Percentiles rank a stretch among this genome's conserved stretches.
Conservation (phyloP, 2,329 filamentous ascomycete genomes). For the Rhynchosporium agropyri region DNA sequence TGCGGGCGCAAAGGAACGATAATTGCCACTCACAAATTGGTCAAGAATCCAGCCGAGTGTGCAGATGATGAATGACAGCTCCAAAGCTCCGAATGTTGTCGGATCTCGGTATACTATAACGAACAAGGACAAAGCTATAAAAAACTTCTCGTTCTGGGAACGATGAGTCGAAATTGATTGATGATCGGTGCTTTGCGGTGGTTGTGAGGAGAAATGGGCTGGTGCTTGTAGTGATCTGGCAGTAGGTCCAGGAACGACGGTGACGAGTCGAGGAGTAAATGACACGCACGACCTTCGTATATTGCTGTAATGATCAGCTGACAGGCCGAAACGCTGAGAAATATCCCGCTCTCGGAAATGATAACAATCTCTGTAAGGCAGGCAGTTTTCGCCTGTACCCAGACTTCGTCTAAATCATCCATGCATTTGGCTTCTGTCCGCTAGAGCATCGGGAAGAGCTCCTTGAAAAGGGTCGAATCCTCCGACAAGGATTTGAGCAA, state of each 20-base stretch:
- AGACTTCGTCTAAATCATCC: slow-evolving; percentile 47
- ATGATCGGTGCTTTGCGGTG: slow-evolving; percentile 73
- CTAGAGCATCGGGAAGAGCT: slow-evolving; percentile 67
- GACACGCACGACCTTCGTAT: slow-evolving; percentile 67
- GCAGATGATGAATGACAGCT: slow-evolving; percentile 72
- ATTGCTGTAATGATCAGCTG: slow-evolving; percentile 83
- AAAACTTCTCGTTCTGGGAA: slow-evolving; percentile 75
- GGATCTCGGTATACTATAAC: slow-evolving; percentile 72
- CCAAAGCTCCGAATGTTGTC: slow-evolving; percentile 56
- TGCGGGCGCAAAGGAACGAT: not conserved
- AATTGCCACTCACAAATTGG: slow-evolving; percentile 28
- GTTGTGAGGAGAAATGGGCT: slow-evolving; percentile 79
- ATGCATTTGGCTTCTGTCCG: slow-evolving; percentile 51
- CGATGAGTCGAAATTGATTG: slow-evolving; percentile 84
- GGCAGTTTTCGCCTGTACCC: slow-evolving; percentile 59
- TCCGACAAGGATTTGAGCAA: slow-evolving; percentile 79
- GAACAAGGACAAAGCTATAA: slow-evolving; percentile 69
- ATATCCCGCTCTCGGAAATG: slow-evolving; percentile 77
- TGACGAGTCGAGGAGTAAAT: slow-evolving; percentile 72
- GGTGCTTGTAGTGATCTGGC: slow-evolving; percentile 83
- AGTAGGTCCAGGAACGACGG: slow-evolving; percentile 77
- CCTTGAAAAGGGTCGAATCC: slow-evolving; percentile 87
- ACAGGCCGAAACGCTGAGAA: slow-evolving; percentile 75
- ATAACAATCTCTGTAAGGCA: slow-evolving; percentile 78
- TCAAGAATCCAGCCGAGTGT: slow-evolving; percentile 67